phyloP scores from a whole-genome alignment of 257 asterid genomes.

The Vinca minor region DNA sequence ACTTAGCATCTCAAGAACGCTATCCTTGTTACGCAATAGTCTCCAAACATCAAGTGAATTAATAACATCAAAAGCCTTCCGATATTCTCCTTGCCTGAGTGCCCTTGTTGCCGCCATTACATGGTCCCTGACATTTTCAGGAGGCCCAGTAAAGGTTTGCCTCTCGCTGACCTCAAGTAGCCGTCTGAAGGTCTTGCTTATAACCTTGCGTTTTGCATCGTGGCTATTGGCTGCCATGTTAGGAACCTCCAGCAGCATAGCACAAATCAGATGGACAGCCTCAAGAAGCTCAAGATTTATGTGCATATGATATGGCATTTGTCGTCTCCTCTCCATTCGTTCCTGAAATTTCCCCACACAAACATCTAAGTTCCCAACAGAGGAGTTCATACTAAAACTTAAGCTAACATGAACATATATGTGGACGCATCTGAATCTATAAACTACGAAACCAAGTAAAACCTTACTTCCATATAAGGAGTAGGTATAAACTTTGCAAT shows the following conservation, averaged over 20 bases:
- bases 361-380: background rate
- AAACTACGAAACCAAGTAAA: background rate
- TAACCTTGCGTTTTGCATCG: slow-evolving; percentile 72
- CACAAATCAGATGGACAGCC: slow-evolving; percentile 86
- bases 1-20: slow-evolving; percentile 67
- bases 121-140: slow-evolving; percentile 96
- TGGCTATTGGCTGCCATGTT: slow-evolving; percentile 88
- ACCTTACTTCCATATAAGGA: background rate
- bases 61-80: slow-evolving; percentile 58
- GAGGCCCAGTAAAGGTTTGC: slow-evolving; percentile 87
- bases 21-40: slow-evolving; percentile 57
- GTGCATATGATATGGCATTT: slow-evolving; percentile 98
- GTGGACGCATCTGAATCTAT: background rate
- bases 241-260: slow-evolving; percentile 94
- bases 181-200: slow-evolving; percentile 81
- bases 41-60: slow-evolving; percentile 81
- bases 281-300: slow-evolving; percentile 96
- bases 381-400: background rate
- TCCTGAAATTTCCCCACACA: slow-evolving; percentile 39
- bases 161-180: slow-evolving; percentile 73
- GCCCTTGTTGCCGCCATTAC: slow-evolving; percentile 91
- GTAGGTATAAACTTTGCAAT: background rate
- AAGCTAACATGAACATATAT: background rate
- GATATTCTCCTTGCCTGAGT: slow-evolving; percentile 72
- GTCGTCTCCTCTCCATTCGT: slow-evolving; percentile 88